phyloP scores from a whole-genome alignment of 2,329 filamentous ascomycete species.

The Aspergillus neoniger region DNA sequence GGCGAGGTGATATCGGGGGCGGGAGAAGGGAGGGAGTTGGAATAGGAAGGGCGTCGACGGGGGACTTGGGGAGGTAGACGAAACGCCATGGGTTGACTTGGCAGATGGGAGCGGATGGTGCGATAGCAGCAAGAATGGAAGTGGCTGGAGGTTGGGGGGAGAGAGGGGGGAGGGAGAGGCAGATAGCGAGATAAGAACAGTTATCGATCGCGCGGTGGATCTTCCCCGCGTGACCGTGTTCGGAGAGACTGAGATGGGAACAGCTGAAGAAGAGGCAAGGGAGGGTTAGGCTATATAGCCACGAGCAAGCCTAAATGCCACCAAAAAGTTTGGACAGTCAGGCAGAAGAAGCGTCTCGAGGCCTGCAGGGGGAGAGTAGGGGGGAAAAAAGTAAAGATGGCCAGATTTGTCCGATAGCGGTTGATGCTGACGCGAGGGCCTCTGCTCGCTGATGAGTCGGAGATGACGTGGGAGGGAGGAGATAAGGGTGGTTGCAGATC shows the following conservation, averaged over 20 bases:
- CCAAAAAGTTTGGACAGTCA: too few species aligned
- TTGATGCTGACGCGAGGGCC: not conserved
- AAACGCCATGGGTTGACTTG: slow-evolving; percentile 37
- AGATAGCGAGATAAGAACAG: slow-evolving; percentile 12
- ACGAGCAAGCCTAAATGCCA: not conserved
- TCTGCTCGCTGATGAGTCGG: slow-evolving; percentile 4
- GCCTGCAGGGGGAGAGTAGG: not conserved
- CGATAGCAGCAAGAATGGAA: slow-evolving; percentile 1
- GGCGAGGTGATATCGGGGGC: slow-evolving; percentile 30
- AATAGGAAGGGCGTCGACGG: slow-evolving; percentile 38
- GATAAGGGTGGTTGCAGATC: too few species aligned
- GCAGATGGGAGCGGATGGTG: too few species aligned
- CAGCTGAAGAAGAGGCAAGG: not conserved
- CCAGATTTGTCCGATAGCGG: slow-evolving; percentile 7
- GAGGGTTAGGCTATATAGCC: not conserved
- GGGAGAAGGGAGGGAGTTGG: slow-evolving; percentile 29
- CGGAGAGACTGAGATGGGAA: not conserved
- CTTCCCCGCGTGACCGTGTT: slow-evolving; percentile 22
- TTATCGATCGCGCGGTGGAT: slow-evolving; percentile 26
- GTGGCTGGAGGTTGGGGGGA: not conserved
- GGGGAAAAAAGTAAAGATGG: not conserved
- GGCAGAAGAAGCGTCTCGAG: not conserved
- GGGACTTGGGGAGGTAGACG: slow-evolving; percentile 40
- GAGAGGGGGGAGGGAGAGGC: not conserved
- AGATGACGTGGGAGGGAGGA: slow-evolving; percentile 9